A percentile compares a stretch with the other conserved stretches of the same genome.
These are phyloP conservation scores for Trichosporon faecale DNA, from an alignment of 1,284 basidiomycete species.

Conservation along the genomic window DNA sequence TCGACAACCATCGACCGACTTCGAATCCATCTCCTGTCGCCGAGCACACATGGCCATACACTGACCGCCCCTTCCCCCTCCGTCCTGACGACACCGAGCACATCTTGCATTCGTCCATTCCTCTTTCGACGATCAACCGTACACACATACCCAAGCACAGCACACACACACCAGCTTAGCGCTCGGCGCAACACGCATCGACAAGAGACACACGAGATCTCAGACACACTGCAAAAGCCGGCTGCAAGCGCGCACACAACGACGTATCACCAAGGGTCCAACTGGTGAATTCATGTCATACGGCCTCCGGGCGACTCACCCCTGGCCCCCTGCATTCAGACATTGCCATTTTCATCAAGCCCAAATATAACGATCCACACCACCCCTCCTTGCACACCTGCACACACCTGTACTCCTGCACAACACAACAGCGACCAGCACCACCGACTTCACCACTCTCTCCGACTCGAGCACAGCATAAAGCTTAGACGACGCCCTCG, in stretches of 20 bases:
- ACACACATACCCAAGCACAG: background rate
- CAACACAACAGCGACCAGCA: background rate
- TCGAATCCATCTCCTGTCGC: background rate
- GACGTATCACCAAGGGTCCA: background rate
- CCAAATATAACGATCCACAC: background rate
- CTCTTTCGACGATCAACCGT: background rate
- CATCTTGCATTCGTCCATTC: background rate
- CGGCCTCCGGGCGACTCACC: background rate
- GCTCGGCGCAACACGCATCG: background rate
- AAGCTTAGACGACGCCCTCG: background rate
- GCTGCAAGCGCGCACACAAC: background rate
- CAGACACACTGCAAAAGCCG: background rate
- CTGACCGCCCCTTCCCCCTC: background rate
- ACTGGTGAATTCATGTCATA: background rate
- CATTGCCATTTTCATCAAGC: background rate
- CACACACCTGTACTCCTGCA: background rate
- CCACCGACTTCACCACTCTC: background rate
- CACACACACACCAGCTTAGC: background rate
- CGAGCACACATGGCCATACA: background rate
- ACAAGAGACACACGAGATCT: background rate
- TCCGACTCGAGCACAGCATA: too few species aligned
- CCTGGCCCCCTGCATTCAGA: background rate
- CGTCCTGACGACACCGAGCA: background rate
- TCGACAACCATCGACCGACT: constrained; percentile 5
- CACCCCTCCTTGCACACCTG: background rate